Evolutionary conservation across 2,329 filamentous ascomycete genomes (phyloP).

Genomic region (Apiospora pterosperma): DNA sequence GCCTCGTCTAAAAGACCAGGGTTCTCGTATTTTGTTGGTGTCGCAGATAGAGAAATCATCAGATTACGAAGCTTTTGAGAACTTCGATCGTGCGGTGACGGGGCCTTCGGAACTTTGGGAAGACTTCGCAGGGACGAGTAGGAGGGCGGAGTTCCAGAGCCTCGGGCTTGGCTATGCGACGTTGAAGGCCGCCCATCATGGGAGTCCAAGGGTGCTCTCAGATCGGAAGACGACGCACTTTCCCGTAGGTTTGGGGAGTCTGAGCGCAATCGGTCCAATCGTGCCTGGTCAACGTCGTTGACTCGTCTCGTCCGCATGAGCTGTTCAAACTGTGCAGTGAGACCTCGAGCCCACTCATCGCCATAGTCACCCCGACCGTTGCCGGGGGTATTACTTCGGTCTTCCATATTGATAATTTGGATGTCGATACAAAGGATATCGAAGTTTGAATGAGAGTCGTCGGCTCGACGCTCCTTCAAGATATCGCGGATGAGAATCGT

Average conservation of each 20-base stretch:
- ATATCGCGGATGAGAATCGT: background rate
- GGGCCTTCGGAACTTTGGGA: slow-evolving; percentile 66
- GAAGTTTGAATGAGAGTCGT: background rate
- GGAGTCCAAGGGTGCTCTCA: slow-evolving; percentile 36
- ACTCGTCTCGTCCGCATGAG: slow-evolving; percentile 82
- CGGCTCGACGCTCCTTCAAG: background rate
- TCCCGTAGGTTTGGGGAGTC: slow-evolving; percentile 55
- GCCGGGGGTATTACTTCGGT: slow-evolving; percentile 17
- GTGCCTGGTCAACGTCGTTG: slow-evolving; percentile 70
- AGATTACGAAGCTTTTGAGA: slow-evolving; percentile 78
- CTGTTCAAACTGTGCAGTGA: slow-evolving; percentile 82
- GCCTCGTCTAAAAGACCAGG: slow-evolving; percentile 92
- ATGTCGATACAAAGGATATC: background rate
- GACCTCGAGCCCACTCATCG: slow-evolving; percentile 73
- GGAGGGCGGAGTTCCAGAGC: slow-evolving; percentile 37
- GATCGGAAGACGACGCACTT: slow-evolving; percentile 46
- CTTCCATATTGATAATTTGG: slow-evolving; percentile 19
- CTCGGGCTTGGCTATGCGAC: slow-evolving; percentile 36
- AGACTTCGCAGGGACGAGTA: slow-evolving; percentile 49
- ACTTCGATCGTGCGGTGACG: slow-evolving; percentile 58
- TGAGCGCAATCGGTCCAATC: slow-evolving; percentile 54
- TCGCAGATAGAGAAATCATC: slow-evolving; percentile 79
- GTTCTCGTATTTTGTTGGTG: slow-evolving; percentile 93
- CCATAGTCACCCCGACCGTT: slow-evolving; percentile 45
- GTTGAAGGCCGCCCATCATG: slow-evolving; percentile 43